phyloP scores from a whole-genome alignment of 164 flowering plant genomes.

The Vitis cinerea region DNA sequence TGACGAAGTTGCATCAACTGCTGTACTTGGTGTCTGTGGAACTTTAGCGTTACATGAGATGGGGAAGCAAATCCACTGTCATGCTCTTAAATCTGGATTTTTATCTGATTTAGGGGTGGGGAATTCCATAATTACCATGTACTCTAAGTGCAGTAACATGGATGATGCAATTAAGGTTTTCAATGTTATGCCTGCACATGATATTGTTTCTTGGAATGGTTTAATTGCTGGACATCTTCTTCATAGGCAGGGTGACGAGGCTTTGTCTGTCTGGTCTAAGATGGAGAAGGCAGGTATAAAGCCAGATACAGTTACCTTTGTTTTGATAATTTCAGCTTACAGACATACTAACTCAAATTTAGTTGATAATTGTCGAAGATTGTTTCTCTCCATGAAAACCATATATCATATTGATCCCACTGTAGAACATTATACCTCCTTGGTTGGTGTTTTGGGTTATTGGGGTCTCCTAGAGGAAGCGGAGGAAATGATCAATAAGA shows the following conservation, averaged over 20 bases:
- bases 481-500: slow-evolving; percentile 48
- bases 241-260: slow-evolving; percentile 72
- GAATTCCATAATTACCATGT: slow-evolving; percentile 79
- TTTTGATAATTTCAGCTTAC: slow-evolving; percentile 70
- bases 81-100: slow-evolving; percentile 52
- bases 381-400: slow-evolving; percentile 63
- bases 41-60: slow-evolving; percentile 57
- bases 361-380: slow-evolving; percentile 51
- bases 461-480: slow-evolving; percentile 85
- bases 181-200: slow-evolving; percentile 50
- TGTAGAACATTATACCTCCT: slow-evolving; percentile 74
- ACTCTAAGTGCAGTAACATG: slow-evolving; percentile 69
- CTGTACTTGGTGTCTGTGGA: slow-evolving; percentile 72
- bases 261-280: slow-evolving; percentile 56
- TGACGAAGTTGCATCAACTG: slow-evolving; percentile 65
- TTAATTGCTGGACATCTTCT: slow-evolving; percentile 63
- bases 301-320: slow-evolving; percentile 61
- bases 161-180: slow-evolving; percentile 56
- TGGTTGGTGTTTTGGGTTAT: slow-evolving; percentile 65
- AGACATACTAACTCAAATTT: slow-evolving; percentile 45
- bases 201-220: slow-evolving; percentile 82
- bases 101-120: slow-evolving; percentile 49
- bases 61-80: slow-evolving; percentile 79
- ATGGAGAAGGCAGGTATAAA: slow-evolving; percentile 47
- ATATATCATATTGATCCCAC: slow-evolving; percentile 54